Percentiles rank a stretch among this genome's conserved stretches.
phyloP scores from a whole-genome alignment of 1,284 basidiomycete genomes.

The Rhodotorula sp. region DNA sequence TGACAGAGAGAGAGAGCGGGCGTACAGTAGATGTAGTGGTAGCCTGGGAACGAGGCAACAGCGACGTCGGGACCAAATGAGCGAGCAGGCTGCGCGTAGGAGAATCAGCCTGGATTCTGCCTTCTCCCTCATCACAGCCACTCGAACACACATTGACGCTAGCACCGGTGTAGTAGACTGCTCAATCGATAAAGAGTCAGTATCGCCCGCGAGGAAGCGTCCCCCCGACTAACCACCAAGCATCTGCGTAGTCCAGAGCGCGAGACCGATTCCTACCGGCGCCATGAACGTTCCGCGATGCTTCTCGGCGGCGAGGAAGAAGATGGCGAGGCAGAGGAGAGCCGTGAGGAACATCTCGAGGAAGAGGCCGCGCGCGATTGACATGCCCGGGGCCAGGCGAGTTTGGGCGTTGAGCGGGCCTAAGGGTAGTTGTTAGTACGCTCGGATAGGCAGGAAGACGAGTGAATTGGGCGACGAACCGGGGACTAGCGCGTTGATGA shows the following conservation, averaged over 20 bases:
- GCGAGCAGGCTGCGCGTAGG: slow-evolving; percentile 5
- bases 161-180: background rate
- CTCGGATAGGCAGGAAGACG: no score
- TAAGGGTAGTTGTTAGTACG: background rate
- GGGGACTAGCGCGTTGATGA: slow-evolving; percentile 22
- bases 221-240: slow-evolving; percentile 50
- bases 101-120: no score
- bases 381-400: slow-evolving; percentile 14
- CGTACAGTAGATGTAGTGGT: slow-evolving; percentile 49
- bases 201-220: no score
- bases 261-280: slow-evolving; percentile 61
- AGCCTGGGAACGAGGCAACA: slow-evolving; percentile 56
- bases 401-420: slow-evolving; percentile 20
- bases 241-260: slow-evolving; percentile 66
- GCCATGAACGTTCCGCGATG: slow-evolving; percentile 68
- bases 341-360: slow-evolving; percentile 47
- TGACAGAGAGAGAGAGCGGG: background rate
- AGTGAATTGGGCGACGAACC: background rate
- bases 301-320: slow-evolving; percentile 47
- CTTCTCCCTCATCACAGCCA: no score
- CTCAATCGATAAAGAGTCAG: background rate
- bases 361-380: slow-evolving; percentile 18
- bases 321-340: slow-evolving; percentile 52
- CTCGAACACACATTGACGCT: background rate
- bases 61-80: slow-evolving; percentile 72